Conservation (phyloP, 176 grass and related monocot species). For the maize (Zea mays) region Zm-B73-REFERENCE-NAM-5.0 NC_050103.1:171715501-171716000, state of each 20-base stretch:
- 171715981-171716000: too few relatives aligned
- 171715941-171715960: too few relatives aligned
- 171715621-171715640: conserved; percentile 14
- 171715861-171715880: too few relatives aligned
- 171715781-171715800: neutral
- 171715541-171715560: neutral
- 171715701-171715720: neutral
- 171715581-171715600: conserved; percentile 19
- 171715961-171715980: too few relatives aligned
- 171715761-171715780: neutral
- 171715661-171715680: neutral
- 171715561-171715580: conserved; percentile 17
- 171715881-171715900: too few relatives aligned
- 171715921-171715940: too few relatives aligned
- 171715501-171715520: conserved; percentile 11
- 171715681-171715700: neutral
- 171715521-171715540: neutral
- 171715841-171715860: too few relatives aligned
- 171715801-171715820: neutral
- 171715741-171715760: neutral
- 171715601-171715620: neutral
- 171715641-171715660: conserved; percentile 3
- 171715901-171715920: too few relatives aligned
- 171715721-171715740: neutral
- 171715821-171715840: too few relatives aligned